Evolutionary conservation across 2,329 filamentous ascomycete species (phyloP).

Genomic region (Helotiales sp.): DNA sequence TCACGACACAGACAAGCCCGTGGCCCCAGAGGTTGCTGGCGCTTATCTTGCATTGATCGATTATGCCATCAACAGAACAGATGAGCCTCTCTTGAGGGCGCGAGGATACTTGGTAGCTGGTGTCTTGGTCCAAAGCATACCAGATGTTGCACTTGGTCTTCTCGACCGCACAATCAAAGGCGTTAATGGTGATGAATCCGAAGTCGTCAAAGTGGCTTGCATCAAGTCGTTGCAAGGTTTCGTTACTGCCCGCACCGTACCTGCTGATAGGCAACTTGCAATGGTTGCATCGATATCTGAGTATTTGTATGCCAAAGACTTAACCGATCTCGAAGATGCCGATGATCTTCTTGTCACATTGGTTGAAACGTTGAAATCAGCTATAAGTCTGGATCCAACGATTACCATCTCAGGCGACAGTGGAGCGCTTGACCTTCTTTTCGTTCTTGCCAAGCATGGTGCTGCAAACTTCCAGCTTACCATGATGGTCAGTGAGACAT

Average conservation of each 20-base stretch:
- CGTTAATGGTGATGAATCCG: conserved; percentile 73
- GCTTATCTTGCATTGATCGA: conserved; percentile 80
- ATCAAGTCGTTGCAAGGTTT: conserved; percentile 80
- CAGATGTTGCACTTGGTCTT: conserved; percentile 59
- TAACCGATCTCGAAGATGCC: conserved; percentile 80
- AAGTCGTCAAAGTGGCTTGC: conserved; percentile 89
- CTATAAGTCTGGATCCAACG: conserved; percentile 75
- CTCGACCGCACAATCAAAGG: conserved; percentile 74
- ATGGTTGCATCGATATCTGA: conserved; percentile 63
- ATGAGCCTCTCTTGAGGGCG: conserved; percentile 78
- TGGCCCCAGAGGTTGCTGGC: conserved; percentile 68
- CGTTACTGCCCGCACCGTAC: conserved; percentile 51
- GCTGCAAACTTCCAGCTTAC: conserved; percentile 89
- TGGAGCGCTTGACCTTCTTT: conserved; percentile 78
- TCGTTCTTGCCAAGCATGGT: conserved; percentile 84
- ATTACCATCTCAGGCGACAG: conserved; percentile 72
- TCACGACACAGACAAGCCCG: conserved; percentile 70
- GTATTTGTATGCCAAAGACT: conserved; percentile 78
- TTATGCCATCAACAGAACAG: conserved; percentile 67
- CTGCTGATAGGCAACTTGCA: conserved; percentile 56
- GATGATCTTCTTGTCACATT: conserved; percentile 91
- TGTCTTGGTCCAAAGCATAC: conserved; percentile 68
- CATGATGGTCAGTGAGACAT: conserved; percentile 83
- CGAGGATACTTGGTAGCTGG: conserved; percentile 87
- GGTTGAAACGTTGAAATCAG: conserved; percentile 80